Evolutionary conservation across 495 filamentous ascomycete genomes (phyloP).

Genomic region (Neurospora intermedia): DNA sequence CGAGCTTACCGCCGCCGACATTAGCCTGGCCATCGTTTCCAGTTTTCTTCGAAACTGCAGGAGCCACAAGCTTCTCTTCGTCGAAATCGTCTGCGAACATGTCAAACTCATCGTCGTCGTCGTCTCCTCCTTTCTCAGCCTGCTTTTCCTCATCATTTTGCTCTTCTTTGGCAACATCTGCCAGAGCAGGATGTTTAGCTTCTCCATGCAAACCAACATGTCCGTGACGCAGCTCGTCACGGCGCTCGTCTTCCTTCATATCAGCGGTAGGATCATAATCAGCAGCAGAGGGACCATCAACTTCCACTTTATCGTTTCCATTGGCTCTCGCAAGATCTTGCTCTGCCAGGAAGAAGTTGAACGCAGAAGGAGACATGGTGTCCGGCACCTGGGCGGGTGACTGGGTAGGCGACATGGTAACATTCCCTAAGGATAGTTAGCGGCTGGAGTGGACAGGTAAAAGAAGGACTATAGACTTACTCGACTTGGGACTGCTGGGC

Average conservation of each 20-base stretch:
- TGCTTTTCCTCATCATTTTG: slow-evolving; percentile 20
- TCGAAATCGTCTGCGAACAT: slow-evolving; percentile 93
- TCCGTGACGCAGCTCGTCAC: slow-evolving; percentile 53
- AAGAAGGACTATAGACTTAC: slow-evolving; percentile 15
- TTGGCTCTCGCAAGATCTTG: slow-evolving; percentile 56
- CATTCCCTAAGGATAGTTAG: slow-evolving; percentile 13
- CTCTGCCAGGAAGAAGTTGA: slow-evolving; percentile 36
- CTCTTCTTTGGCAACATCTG: slow-evolving; percentile 11
- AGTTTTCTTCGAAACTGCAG: slow-evolving; percentile 32
- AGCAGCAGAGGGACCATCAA: slow-evolving; percentile 77
- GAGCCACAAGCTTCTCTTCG: slow-evolving; percentile 75
- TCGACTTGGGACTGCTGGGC: slow-evolving; percentile 29
- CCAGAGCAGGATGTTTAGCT: slow-evolving; percentile 12
- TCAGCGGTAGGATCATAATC: slow-evolving; percentile 92
- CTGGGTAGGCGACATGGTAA: slow-evolving; percentile 20
- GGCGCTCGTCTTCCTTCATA: slow-evolving; percentile 77
- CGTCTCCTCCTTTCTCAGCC: slow-evolving; percentile 35
- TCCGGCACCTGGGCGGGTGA: slow-evolving; percentile 27
- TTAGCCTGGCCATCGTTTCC: slow-evolving; percentile 21
- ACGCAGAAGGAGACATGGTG: slow-evolving; percentile 30
- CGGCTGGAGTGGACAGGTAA: background rate
- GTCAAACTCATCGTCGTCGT: slow-evolving; percentile 63
- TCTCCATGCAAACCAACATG: slow-evolving; percentile 38
- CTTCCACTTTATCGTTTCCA: slow-evolving; percentile 34
- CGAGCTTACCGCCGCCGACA: slow-evolving; percentile 68